Evolutionary conservation across 1,284 basidiomycete genomes (phyloP).

Genomic region (Anthracocystis walkeri): DNA sequence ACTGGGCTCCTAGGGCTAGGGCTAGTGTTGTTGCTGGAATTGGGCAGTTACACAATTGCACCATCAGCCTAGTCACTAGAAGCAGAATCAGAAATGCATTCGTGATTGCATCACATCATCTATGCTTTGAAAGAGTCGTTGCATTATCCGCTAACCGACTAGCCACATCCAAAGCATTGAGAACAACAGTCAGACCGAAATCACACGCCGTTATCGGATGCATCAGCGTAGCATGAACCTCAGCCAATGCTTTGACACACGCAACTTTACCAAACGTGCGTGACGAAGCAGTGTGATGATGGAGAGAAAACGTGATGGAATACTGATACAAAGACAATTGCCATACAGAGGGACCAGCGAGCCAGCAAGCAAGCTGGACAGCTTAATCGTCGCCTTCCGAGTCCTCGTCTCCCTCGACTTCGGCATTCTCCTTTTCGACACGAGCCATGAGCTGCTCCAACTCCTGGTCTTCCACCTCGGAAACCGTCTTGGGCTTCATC

Average conservation of each 20-base stretch:
- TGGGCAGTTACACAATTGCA: too few relatives aligned
- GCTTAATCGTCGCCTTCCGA: conserved; percentile 52
- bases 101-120: neutral
- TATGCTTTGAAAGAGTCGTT: neutral
- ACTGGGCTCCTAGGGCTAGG: too few relatives aligned
- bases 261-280: conserved; percentile 47
- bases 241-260: conserved; percentile 59
- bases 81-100: neutral
- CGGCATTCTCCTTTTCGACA: conserved; percentile 69
- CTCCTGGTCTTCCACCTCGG: conserved; percentile 69
- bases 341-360: conserved; percentile 2
- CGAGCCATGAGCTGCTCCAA: conserved; percentile 69
- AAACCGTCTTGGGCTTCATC: conserved; percentile 79
- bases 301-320: conserved; percentile 1
- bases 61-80: too few relatives aligned
- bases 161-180: conserved; percentile 60
- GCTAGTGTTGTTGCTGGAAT: too few relatives aligned
- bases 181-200: conserved; percentile 52
- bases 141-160: conserved; percentile 23
- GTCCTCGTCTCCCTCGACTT: conserved; percentile 69
- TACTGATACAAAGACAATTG: conserved; percentile 17
- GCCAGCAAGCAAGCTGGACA: neutral
- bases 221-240: conserved; percentile 59
- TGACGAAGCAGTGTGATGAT: neutral
- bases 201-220: conserved; percentile 55